Evolutionary conservation across 768 basidiomycete species (phyloP), one percentile per base, ranked within the genome.

Genomic region (Podaxis sp.): DNA sequence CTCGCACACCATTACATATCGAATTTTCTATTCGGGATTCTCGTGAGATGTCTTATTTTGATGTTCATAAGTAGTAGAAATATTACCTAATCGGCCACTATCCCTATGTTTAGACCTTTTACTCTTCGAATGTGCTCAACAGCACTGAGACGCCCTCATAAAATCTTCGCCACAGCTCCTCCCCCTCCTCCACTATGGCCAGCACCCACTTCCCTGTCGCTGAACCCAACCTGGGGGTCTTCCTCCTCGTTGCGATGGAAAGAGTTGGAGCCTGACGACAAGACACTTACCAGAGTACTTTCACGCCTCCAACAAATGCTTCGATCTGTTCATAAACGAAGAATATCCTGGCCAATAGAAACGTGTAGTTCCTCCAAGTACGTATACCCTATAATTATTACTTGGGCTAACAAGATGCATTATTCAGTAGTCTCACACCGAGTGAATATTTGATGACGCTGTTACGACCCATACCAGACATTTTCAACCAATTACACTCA

Each of bases 401-500:
- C n/a, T 3, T 24, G n/a, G 2, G n/a, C 42, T 33, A 11, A 19
- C 5, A 7, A 36, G 26, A 33, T 46, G 8, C 2, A 17, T 26
- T n/a, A 12, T 19, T 30, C 26, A 22, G 22, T 58, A 67, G 64
- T 54, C 13, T 63, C 39, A 39, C 59, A 13, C 65, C 59, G 22
- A 55, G 9, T 5, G 59, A 70, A 51, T 69, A 70, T 59, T 24
- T 68, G 49, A 52, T 51, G 24, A 44, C 40, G 8, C 52, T 70
- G 13, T 26, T 70, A 42, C 51, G n/a, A 6, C 69, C 68, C 13
- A 67, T 69, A 57, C 22, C 56, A 39, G 56, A 64, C 48, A 62
- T 70, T 36, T 70, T 61, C 57, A 67, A 70, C 26, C 65, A 68
- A 52, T 39, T 68, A 55, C 67, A 67, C 61, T 24, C 40, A 49